Evolutionary conservation across 2,329 filamentous ascomycete species (phyloP), one percentile per base, ranked within the genome.

Genomic region (Colletotrichum sp.): DNA sequence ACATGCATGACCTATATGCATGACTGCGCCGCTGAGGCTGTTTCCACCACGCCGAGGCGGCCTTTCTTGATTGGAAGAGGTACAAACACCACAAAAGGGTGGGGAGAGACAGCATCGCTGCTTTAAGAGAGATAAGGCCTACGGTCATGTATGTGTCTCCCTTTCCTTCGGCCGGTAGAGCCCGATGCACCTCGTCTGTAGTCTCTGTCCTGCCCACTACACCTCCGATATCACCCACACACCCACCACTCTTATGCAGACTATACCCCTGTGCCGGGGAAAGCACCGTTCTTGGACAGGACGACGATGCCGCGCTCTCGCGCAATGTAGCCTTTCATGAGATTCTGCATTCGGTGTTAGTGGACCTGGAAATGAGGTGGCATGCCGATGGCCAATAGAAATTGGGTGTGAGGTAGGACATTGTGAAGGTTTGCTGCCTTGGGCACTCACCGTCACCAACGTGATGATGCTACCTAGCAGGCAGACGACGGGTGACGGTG

Each of bases 241-340:
- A 36, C 34, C 15, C 34, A 36, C 34, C 0, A 36, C 34, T 36
- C 34, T 16, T 13, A 18, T 18, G 55, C 21, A 26, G 32, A 52
- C 52, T 84, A 94, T 64, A 94, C 86, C 21, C 95, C 95, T 28
- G 98, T 99, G 28, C 96, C 96, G 1, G 98, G 97, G 82, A 99
- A 99, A 3, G 97, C 96, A 55, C 95, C 95, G 75, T 91, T 94
- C 85, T 98, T 99, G 84, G 95, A 98, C 73, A 99, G 87, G 24
- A 99, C 97, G 32, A 99, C 94, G 79, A 96, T 96, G 39, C 94
- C 94, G 79, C 95, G 92, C 80, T 98, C 96, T 71, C 96, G 94
- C 36, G 96, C 94, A 79, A 99, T 99, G 85, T 99, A 99, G 55
- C 98, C 97, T 86, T 99, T 99, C 95, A 99, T 98, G 28, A 97